Evolutionary conservation across 2,329 filamentous ascomycete species (phyloP).

Genomic region (Hyphodiscus sp.): DNA sequence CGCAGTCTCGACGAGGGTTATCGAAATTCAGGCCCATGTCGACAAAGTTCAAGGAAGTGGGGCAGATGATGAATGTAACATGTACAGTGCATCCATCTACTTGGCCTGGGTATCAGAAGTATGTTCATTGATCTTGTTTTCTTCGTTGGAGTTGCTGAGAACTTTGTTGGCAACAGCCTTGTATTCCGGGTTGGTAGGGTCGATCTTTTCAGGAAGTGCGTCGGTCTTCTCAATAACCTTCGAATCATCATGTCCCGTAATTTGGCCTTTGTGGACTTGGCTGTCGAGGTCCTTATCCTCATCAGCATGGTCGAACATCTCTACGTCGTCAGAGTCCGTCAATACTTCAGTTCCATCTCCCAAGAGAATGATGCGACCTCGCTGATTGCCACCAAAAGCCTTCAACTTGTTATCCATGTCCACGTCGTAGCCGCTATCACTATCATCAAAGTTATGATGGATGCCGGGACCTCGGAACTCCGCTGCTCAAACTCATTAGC

Average conservation of each 20-base stretch:
- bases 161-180: conserved; percentile 16
- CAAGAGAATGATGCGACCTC: conserved; percentile 84
- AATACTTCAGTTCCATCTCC: conserved; percentile 92
- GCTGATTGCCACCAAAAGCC: conserved; percentile 62
- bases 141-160: conserved; percentile 11
- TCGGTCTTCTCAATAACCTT: conserved; percentile 2
- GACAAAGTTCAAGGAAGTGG: not conserved
- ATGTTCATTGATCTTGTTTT: conserved; percentile 12
- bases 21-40: conserved; percentile 7
- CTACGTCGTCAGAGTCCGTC: conserved; percentile 80
- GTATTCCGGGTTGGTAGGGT: conserved; percentile 18
- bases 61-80: not conserved
- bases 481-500: conserved; percentile 45
- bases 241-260: conserved; percentile 1
- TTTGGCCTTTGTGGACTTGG: conserved; percentile 65
- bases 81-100: conserved; percentile 5
- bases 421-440: conserved; percentile 69
- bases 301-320: conserved; percentile 90
- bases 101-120: conserved; percentile 9
- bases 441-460: conserved; percentile 78
- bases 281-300: conserved; percentile 78
- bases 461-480: conserved; percentile 80
- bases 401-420: conserved; percentile 60
- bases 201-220: conserved; percentile 12
- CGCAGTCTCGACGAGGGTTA: conserved; percentile 6